These are phyloP conservation scores for Magnusiomyces ingens DNA, from an alignment of 1,139 yeast genomes.

Conservation along the genomic window DNA sequence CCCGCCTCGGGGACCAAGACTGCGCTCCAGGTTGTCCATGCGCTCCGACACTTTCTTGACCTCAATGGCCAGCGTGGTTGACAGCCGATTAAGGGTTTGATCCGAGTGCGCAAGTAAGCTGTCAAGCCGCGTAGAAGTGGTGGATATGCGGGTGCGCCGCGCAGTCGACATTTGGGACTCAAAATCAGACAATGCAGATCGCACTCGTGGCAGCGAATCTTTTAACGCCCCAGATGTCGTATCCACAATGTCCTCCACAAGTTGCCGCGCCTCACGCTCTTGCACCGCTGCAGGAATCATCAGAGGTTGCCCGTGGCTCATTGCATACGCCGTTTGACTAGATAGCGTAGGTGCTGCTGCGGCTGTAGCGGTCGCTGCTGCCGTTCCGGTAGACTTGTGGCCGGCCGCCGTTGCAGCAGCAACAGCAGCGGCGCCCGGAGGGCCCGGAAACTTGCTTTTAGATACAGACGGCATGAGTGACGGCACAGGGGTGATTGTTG, in stretches of 20 bases:
- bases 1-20: conserved; percentile 18
- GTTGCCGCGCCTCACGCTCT: conserved; percentile 2
- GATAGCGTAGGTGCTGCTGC: neutral
- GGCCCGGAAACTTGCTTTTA: no score
- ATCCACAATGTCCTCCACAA: neutral
- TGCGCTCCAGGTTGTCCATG: conserved; percentile 45
- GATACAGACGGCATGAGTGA: neutral
- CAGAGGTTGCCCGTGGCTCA: neutral
- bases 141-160: conserved; percentile 11
- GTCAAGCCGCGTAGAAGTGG: conserved; percentile 14
- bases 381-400: neutral
- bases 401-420: no score
- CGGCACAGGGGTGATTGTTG: neutral
- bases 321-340: neutral
- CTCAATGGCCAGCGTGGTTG: conserved; percentile 70
- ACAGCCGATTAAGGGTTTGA: conserved; percentile 72
- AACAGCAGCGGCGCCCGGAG: no score
- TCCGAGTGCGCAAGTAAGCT: conserved; percentile 56
- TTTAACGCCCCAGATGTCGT: neutral
- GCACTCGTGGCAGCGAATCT: conserved; percentile 3
- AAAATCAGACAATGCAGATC: neutral
- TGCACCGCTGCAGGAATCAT: conserved; percentile 1
- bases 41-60: conserved; percentile 64
- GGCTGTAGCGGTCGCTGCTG: neutral
- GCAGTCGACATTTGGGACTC: conserved; percentile 4